Conservation (phyloP, 805 yeast species). For the Yarrowia alimentaria region DNA sequence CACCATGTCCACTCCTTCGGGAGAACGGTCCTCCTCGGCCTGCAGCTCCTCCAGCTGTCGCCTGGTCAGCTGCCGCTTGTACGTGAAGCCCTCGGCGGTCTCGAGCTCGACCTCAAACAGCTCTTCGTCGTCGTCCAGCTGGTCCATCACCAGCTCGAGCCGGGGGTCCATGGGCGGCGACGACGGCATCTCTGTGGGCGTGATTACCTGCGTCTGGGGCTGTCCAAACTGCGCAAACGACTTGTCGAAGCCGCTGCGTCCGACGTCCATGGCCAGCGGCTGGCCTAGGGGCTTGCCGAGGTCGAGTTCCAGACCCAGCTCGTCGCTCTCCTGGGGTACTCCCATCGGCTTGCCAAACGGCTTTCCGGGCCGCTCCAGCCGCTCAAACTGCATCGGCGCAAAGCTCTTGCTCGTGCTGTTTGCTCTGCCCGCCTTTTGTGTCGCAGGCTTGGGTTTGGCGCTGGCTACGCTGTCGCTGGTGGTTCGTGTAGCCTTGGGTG, state of each 20-base stretch:
- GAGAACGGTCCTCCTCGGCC: neutral
- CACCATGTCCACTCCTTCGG: slow-evolving; percentile 1
- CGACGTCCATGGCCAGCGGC: slow-evolving; percentile 5
- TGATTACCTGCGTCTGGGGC: slow-evolving; percentile 15
- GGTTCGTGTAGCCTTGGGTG: neutral
- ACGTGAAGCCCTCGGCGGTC: slow-evolving; percentile 20
- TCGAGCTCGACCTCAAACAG: slow-evolving; percentile 24
- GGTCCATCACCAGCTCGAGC: neutral
- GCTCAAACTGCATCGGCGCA: too few species aligned
- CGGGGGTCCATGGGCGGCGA: slow-evolving; percentile 5
- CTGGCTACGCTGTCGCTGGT: neutral
- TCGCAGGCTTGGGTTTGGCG: too few species aligned
- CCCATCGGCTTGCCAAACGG: too few species aligned
- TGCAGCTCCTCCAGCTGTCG: slow-evolving; percentile 16
- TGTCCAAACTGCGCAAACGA: too few species aligned
- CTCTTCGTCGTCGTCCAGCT: neutral
- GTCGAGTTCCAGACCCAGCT: neutral
- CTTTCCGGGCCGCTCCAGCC: too few species aligned
- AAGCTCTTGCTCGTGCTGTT: neutral
- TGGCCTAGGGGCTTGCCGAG: neutral
- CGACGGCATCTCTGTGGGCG: slow-evolving; percentile 15
- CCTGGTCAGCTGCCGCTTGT: slow-evolving; percentile 1
- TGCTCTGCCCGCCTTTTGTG: slow-evolving; percentile 3
- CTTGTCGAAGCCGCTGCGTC: too few species aligned
- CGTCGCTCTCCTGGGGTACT: too few species aligned